Evolutionary conservation across 2,329 filamentous ascomycete genomes (phyloP).

Genomic region (Fusarium lateritium): DNA sequence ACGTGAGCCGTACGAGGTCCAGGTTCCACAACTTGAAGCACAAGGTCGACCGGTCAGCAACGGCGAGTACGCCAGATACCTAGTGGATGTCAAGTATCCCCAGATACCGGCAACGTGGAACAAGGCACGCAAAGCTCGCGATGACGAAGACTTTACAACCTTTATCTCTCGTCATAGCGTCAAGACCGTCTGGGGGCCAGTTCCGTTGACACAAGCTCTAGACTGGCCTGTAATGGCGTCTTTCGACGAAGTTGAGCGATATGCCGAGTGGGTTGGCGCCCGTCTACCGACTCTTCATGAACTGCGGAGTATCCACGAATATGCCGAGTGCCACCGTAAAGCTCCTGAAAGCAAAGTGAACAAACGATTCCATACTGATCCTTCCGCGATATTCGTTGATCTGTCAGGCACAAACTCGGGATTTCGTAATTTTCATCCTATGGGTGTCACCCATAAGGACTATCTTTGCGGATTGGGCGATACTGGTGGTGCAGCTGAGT

Average conservation of each 20-base stretch:
- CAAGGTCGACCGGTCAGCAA: constrained; percentile 34
- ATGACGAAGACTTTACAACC: background rate
- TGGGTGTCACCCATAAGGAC: constrained; percentile 13
- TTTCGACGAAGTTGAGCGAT: constrained; percentile 30
- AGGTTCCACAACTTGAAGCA: background rate
- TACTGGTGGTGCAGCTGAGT: constrained; percentile 35
- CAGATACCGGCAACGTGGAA: constrained; percentile 21
- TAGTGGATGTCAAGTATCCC: background rate
- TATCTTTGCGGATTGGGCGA: constrained; percentile 28
- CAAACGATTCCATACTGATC: constrained; percentile 10
- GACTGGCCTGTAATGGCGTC: constrained; percentile 37
- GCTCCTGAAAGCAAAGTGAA: constrained; percentile 16
- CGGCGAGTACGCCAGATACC: constrained; percentile 20
- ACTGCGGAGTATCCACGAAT: constrained; percentile 29
- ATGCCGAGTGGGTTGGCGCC: constrained; percentile 22
- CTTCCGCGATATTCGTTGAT: constrained; percentile 15
- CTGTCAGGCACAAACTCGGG: constrained; percentile 20
- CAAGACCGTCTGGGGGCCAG: constrained; percentile 25
- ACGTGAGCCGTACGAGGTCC: constrained; percentile 22
- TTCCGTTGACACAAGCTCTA: constrained; percentile 11
- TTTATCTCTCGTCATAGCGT: constrained; percentile 25
- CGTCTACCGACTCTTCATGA: constrained; percentile 31
- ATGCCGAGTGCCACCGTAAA: constrained; percentile 8
- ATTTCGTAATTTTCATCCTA: constrained; percentile 27
- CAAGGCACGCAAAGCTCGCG: background rate